phyloP scores from a whole-genome alignment of 2,329 filamentous ascomycete species.

The Sporothrix humicola region DNA sequence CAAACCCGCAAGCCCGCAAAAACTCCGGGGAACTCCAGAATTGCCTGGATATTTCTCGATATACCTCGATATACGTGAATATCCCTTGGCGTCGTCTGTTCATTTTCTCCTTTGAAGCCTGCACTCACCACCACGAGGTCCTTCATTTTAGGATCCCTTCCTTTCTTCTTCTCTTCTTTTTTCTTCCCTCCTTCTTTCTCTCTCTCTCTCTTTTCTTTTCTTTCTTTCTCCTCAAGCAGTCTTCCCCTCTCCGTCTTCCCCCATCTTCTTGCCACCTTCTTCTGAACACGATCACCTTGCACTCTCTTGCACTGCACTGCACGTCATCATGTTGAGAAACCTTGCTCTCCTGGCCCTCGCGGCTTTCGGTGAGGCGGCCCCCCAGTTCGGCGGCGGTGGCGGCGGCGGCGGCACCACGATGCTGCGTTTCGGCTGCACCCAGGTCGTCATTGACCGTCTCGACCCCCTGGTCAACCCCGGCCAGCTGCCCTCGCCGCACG shows the following conservation, averaged over 20 bases:
- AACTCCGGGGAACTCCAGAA: neutral
- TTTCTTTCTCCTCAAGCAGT: conserved; percentile 1
- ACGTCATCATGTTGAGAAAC: conserved; percentile 26
- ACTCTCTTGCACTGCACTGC: neutral
- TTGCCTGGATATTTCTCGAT: too few species aligned
- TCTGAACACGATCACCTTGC: neutral
- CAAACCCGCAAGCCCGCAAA: too few species aligned
- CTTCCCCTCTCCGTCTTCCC: neutral
- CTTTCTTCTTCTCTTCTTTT: neutral
- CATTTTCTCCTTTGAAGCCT: conserved; percentile 17
- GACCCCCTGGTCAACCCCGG: conserved; percentile 38
- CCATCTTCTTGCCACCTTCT: neutral
- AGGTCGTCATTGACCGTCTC: conserved; percentile 36
- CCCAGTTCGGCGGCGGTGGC: conserved; percentile 33
- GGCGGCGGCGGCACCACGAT: conserved; percentile 33
- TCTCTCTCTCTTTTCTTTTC: neutral
- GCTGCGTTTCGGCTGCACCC: conserved; percentile 37
- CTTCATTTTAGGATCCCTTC: neutral
- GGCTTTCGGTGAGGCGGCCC: conserved; percentile 27
- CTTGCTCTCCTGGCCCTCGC: conserved; percentile 28
- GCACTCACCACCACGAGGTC: neutral
- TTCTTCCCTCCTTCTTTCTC: neutral
- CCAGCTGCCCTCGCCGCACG: conserved; percentile 34
- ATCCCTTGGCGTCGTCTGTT: neutral
- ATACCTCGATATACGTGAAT: neutral